These are phyloP conservation scores for Schizochytrium sp. DNA, from an alignment of 108 stramenopile genomes.

Conservation along the genomic window DNA sequence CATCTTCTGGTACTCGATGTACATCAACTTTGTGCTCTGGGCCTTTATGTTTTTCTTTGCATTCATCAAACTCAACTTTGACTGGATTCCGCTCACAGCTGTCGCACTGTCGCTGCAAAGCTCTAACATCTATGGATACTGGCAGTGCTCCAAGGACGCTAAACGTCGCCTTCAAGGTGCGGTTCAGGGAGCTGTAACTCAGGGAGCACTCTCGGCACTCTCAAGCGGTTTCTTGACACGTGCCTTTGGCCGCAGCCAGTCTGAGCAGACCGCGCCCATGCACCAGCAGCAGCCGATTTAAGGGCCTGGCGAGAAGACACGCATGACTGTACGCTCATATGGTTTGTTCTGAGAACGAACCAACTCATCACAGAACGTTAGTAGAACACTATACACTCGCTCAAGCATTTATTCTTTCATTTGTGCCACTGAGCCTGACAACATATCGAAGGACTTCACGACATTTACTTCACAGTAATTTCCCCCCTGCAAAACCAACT, in stretches of 20 bases:
- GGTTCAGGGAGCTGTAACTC: constrained; percentile 29
- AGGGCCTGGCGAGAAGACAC: background rate
- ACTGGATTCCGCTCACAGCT: constrained; percentile 74
- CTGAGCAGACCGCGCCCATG: constrained; percentile 44
- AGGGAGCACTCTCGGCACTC: constrained; percentile 26
- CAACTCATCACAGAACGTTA: background rate
- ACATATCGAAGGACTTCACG: no score
- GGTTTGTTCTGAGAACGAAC: background rate
- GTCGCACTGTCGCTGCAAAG: constrained; percentile 72
- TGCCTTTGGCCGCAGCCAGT: background rate
- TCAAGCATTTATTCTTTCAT: background rate
- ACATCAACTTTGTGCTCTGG: constrained; percentile 75
- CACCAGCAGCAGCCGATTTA: background rate
- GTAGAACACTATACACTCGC: background rate
- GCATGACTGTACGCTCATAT: background rate
- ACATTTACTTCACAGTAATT: no score
- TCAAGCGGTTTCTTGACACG: background rate
- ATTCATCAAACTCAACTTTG: constrained; percentile 68
- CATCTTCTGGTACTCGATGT: constrained; percentile 77
- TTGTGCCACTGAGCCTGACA: no score
- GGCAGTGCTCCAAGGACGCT: constrained; percentile 70
- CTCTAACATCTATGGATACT: constrained; percentile 77
- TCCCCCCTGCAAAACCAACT: background rate
- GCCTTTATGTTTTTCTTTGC: constrained; percentile 68
- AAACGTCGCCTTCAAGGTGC: background rate